A percentile compares a stretch with the other conserved stretches of the same genome.
Conservation (phyloP, 164 flowering plant genomes). For the Nymphaea colorata region DNA sequence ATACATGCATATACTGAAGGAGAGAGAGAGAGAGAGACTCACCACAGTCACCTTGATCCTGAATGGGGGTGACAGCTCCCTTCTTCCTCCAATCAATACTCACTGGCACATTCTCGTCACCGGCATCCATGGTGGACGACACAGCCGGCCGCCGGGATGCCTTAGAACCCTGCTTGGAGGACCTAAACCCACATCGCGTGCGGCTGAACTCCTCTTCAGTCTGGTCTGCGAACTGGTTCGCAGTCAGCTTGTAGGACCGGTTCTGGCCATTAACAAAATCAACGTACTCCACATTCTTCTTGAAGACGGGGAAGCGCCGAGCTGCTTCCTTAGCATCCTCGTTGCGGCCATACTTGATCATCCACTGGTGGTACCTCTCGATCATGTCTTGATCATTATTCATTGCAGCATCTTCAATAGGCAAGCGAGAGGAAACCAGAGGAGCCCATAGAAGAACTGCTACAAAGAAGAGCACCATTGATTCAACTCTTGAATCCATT, state of each 20-base stretch:
- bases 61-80: constrained; percentile 14
- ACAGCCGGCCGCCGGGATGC: constrained; percentile 2
- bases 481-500: background rate
- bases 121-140: background rate
- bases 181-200: constrained; percentile 4
- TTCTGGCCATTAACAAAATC: constrained; percentile 6
- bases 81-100: constrained; percentile 17
- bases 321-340: constrained; percentile 4
- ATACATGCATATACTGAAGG: too few relatives aligned
- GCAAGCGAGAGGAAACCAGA: background rate
- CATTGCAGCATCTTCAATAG: background rate
- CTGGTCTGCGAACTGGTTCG: constrained; percentile 12
- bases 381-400: background rate
- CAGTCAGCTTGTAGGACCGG: constrained; percentile 3
- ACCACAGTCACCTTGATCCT: constrained; percentile 16
- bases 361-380: constrained; percentile 10
- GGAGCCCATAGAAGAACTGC: background rate
- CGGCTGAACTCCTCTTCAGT: constrained; percentile 12
- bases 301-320: constrained; percentile 6
- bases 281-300: constrained; percentile 4
- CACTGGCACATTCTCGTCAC: too few relatives aligned
- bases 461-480: background rate
- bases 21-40: background rate
- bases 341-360: constrained; percentile 4
- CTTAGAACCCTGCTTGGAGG: background rate